phyloP scores from a whole-genome alignment of 179 eudicot species.

The Beta macrorhiza region DNA sequence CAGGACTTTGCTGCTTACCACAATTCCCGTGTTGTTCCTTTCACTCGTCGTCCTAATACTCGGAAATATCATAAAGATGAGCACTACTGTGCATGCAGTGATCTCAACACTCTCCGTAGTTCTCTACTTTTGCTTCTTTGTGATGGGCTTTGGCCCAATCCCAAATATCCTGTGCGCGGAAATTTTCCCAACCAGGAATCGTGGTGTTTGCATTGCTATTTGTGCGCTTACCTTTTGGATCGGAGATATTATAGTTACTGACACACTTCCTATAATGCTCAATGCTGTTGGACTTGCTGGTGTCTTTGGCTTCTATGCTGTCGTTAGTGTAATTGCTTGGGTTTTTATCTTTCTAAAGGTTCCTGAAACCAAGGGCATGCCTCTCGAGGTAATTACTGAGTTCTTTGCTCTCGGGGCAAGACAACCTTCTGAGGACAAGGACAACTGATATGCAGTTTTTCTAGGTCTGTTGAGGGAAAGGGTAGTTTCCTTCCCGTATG shows the following conservation, averaged over 20 bases:
- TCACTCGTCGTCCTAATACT: constrained; percentile 38
- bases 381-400: constrained; percentile 46
- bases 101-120: constrained; percentile 39
- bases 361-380: constrained; percentile 54
- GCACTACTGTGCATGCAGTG: constrained; percentile 31
- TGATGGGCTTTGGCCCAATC: constrained; percentile 46
- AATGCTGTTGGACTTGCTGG: constrained; percentile 41
- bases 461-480: background rate
- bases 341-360: constrained; percentile 43
- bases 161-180: constrained; percentile 48
- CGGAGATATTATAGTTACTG: constrained; percentile 37
- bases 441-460: constrained; percentile 33
- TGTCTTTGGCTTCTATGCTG: constrained; percentile 40
- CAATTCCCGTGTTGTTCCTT: constrained; percentile 37
- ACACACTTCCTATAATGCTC: constrained; percentile 40
- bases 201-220: constrained; percentile 46
- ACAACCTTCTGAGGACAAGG: constrained; percentile 32
- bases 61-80: constrained; percentile 34
- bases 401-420: constrained; percentile 48
- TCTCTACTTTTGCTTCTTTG: constrained; percentile 44
- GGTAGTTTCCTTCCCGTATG: constrained; percentile 5
- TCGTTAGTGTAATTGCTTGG: constrained; percentile 35
- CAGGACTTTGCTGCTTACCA: constrained; percentile 44
- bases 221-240: constrained; percentile 42
- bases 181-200: constrained; percentile 47